Conservation (phyloP, 305 asterid genomes). For the Solanum chacoense region DNA sequence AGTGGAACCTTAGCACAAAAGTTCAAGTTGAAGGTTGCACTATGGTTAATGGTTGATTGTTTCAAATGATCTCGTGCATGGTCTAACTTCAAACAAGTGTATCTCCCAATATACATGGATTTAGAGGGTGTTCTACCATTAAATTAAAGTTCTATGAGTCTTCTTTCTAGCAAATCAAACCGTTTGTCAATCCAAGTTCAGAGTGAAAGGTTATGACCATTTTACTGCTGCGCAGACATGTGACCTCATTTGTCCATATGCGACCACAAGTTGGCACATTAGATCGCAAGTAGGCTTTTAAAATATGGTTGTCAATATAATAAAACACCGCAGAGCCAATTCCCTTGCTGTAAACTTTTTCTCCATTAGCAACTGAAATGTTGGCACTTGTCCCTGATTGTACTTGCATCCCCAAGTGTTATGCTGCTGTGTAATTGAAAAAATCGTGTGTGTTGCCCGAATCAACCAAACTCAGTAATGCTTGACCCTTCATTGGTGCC, state of each 20-base stretch:
- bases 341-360: not conserved
- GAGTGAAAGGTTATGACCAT: not conserved
- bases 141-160: not conserved
- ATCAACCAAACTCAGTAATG: not conserved
- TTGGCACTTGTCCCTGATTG: not conserved
- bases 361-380: not conserved
- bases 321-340: not conserved
- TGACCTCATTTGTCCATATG: not conserved
- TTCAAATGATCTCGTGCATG: not conserved
- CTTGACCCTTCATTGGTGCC: not conserved
- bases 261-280: not conserved
- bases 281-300: not conserved
- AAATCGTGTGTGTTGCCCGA: not conserved
- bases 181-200: not conserved
- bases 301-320: not conserved
- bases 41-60: not conserved
- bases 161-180: not conserved
- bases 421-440: not conserved
- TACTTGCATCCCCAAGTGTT: not conserved
- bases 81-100: not conserved
- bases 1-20: not conserved
- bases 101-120: not conserved
- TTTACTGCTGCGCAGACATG: not conserved
- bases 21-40: not conserved
- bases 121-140: not conserved